Conservation (phyloP, 2,329 filamentous ascomycete species). For the Basipetospora chlamydospora region DNA sequence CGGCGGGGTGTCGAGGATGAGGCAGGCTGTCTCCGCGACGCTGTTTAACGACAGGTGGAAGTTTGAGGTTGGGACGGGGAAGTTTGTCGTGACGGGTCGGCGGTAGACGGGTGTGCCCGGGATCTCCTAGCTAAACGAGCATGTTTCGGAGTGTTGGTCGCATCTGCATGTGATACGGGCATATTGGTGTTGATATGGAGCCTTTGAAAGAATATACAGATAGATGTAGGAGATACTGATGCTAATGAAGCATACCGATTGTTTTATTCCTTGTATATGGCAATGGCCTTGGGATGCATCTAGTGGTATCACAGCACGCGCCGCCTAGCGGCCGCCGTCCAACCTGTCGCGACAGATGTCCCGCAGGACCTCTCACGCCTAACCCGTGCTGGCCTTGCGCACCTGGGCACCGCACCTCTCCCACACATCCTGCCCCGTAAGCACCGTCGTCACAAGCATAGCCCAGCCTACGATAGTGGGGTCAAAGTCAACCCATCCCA, state of each 20-base stretch:
- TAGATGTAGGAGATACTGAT: too few relatives aligned
- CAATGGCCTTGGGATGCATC: too few relatives aligned
- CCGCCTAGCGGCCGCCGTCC: too few relatives aligned
- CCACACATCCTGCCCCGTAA: constrained; percentile 50
- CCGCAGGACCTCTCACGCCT: background rate
- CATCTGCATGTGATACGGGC: too few relatives aligned
- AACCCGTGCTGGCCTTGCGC: background rate
- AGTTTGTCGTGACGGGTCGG: constrained; percentile 42
- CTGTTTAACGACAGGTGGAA: constrained; percentile 73
- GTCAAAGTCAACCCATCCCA: constrained; percentile 45
- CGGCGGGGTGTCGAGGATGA: constrained; percentile 60
- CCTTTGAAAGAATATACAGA: too few relatives aligned
- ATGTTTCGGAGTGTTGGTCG: too few relatives aligned
- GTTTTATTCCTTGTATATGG: too few relatives aligned
- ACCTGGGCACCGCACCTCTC: constrained; percentile 13
- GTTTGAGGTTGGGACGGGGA: constrained; percentile 56
- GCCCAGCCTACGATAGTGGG: constrained; percentile 38
- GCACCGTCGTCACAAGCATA: constrained; percentile 46
- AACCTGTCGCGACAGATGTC: too few relatives aligned
- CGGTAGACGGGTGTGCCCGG: background rate
- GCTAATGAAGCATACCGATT: too few relatives aligned
- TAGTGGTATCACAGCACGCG: too few relatives aligned
- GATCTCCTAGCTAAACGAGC: too few relatives aligned
- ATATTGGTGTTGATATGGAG: too few relatives aligned
- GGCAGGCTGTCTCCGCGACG: constrained; percentile 64